Evolutionary conservation across 257 asterid species (phyloP), one percentile per base, ranked within the genome.

Genomic region (Osmanthus fragrans): DNA sequence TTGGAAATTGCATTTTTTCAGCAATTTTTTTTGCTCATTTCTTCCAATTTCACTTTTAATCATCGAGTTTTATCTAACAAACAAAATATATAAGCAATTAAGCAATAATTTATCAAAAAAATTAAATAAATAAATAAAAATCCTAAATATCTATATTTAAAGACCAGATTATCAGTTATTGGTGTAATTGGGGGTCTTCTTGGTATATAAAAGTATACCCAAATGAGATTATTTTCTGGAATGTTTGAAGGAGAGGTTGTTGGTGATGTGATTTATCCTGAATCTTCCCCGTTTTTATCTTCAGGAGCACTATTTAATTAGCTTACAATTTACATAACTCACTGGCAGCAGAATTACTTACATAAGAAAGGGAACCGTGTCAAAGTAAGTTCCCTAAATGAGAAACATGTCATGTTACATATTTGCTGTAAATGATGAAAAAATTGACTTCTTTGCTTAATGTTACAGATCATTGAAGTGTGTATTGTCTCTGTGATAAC

Each of bases 181-280:
- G 99, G 98, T 18, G 89, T 96, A 45, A 88, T 93, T 47, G 99
- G 99, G 75, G 99, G 99, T 73, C 98, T 96, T 80, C 97, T 96
- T 51, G 99, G 99, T 96, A 89, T 72, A 92, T 78, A 45, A 68
- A 77, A 42, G 30, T 63, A 63, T 45, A 70, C 72, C 32, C 18
- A 32, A 56, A 25, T 70, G 54, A 60, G 29, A 67, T 47, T 67
- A 27, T 75, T 77, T 74, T 81, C 80, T 75, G n/a, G 47, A 80
- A 36, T 77, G 76, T 36, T 66, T 1, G 71, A 70, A 54, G 70
- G 67, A 70, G 42, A 70, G 71, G 23, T 72, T 71, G 36, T 27
- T 66, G 71, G 71, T 83, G 77, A 82, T 74, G 72, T 69, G 29
- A 47, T 70, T 45, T 75, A 78, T 58, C 60, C n/a, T 72, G 30